phyloP scores from a whole-genome alignment of 1,284 basidiomycete species.

The Phellinidium pouzarii region DNA sequence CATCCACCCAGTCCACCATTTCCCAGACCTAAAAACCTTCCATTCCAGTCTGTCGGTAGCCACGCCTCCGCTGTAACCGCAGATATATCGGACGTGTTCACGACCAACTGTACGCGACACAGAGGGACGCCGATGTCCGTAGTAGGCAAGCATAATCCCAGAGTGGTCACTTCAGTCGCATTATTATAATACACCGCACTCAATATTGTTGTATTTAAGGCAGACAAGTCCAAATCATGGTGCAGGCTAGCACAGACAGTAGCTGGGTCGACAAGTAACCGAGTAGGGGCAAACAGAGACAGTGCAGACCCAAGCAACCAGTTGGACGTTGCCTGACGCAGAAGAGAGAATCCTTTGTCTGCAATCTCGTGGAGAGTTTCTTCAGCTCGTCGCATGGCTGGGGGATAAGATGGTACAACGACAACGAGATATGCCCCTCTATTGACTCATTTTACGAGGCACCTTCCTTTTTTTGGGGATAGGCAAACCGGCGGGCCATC shows the following conservation, averaged over 20 bases:
- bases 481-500: too few species aligned
- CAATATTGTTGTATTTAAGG: constrained; percentile 15
- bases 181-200: constrained; percentile 5
- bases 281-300: not conserved
- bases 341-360: not conserved
- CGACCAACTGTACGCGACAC: constrained; percentile 7
- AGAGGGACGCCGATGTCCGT: constrained; percentile 21
- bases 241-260: not conserved
- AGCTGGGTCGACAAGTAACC: not conserved
- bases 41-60: constrained; percentile 23
- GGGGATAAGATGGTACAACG: too few species aligned
- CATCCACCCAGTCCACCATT: constrained; percentile 25
- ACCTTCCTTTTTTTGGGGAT: too few species aligned
- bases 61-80: constrained; percentile 19
- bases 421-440: too few species aligned
- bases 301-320: constrained; percentile 1
- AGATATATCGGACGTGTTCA: constrained; percentile 5
- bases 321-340: not conserved
- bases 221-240: not conserved
- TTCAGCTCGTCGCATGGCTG: not conserved
- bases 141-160: constrained; percentile 12
- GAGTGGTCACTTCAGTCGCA: constrained; percentile 5
- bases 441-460: too few species aligned
- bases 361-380: not conserved
- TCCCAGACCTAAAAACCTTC: constrained; percentile 23